A percentile compares a stretch with the other conserved stretches of the same genome.
These are phyloP conservation scores for Podila epicladia DNA, from an alignment of 192 early-diverging fungal genomes.

Conservation along the genomic window DNA sequence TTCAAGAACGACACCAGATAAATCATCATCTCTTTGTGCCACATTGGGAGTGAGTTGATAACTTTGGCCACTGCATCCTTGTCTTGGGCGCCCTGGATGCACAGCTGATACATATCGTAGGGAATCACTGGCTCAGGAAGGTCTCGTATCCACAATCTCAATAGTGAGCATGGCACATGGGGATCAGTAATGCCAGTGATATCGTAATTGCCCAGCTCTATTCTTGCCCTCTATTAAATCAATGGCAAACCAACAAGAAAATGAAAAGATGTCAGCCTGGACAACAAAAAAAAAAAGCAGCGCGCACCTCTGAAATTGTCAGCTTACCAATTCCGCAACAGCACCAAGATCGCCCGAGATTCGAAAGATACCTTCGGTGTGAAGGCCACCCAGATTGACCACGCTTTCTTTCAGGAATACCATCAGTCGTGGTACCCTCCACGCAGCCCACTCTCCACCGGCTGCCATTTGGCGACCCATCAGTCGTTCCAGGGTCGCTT, in stretches of 20 bases:
- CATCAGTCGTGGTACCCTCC: constrained; percentile 83
- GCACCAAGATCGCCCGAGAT: constrained; percentile 92
- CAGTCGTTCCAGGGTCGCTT: constrained; percentile 87
- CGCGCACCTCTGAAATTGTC: not conserved
- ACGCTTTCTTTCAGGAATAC: constrained; percentile 83
- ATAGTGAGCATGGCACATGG: constrained; percentile 89
- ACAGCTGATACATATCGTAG: constrained; percentile 77
- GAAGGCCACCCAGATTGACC: constrained; percentile 75
- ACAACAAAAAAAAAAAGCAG: not conserved
- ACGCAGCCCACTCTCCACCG: constrained; percentile 53
- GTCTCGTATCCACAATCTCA: constrained; percentile 96
- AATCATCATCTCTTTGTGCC: constrained; percentile 75
- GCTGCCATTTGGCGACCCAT: constrained; percentile 71
- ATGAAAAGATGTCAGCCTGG: not conserved
- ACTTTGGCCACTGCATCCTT: constrained; percentile 61
- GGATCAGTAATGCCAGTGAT: constrained; percentile 82
- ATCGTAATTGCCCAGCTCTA: constrained; percentile 87
- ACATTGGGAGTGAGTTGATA: constrained; percentile 59
- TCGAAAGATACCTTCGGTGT: constrained; percentile 95
- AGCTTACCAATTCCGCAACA: constrained; percentile 76
- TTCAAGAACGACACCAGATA: constrained; percentile 88
- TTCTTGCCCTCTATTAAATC: constrained; percentile 69
- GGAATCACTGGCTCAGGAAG: constrained; percentile 92
- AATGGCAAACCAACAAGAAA: not conserved
- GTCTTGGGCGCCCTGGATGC: constrained; percentile 73